Conservation (phyloP, 305 asterid species). For the Fraxinus xanthoxyloides region DNA sequence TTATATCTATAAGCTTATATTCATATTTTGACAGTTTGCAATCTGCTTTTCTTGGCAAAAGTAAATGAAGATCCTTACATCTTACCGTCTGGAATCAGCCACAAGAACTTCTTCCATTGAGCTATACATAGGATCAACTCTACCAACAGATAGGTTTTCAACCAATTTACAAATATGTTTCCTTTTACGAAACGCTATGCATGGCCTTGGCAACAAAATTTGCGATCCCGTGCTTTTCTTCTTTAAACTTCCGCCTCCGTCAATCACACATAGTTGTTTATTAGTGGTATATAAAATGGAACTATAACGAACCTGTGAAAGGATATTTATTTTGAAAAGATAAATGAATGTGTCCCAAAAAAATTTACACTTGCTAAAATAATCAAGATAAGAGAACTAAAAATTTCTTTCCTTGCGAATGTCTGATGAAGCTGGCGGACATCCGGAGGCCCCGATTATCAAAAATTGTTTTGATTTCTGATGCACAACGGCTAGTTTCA, state of each 20-base stretch:
- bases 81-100: background rate
- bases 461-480: too few relatives aligned
- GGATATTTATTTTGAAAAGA: too few relatives aligned
- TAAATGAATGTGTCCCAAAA: too few relatives aligned
- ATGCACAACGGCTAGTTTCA: too few relatives aligned
- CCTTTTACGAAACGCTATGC: background rate
- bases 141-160: background rate
- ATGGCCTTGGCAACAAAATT: background rate
- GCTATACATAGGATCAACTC: background rate
- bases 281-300: background rate
- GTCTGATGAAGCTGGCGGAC: too few relatives aligned
- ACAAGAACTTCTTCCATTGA: background rate
- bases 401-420: too few relatives aligned
- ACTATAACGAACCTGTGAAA: constrained; percentile 56
- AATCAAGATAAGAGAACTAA: too few relatives aligned
- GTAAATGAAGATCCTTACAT: background rate
- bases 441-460: too few relatives aligned
- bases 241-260: background rate
- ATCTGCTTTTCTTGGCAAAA: background rate
- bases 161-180: background rate
- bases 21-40: background rate
- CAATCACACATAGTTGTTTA: background rate
- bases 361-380: too few relatives aligned
- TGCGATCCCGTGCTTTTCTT: background rate
- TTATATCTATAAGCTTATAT: background rate